Conservation (phyloP, 441 rosid genomes). For the Populus hybrid region DNA sequence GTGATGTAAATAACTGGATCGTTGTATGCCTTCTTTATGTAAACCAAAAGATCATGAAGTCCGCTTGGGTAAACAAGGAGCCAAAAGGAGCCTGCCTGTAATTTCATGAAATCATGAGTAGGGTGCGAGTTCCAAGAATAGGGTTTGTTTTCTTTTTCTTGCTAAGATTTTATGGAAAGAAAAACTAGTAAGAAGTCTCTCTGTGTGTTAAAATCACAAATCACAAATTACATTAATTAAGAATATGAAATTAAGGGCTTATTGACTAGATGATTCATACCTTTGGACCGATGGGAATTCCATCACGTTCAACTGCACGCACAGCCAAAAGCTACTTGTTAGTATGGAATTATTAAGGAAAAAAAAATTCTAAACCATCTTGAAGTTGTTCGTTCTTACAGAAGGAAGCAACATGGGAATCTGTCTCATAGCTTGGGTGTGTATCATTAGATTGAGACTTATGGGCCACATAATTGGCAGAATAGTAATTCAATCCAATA, state of each 20-base stretch:
- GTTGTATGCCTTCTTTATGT: conserved; percentile 2
- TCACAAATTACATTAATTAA: not conserved
- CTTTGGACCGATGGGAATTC: conserved; percentile 11
- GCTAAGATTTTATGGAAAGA: too few species aligned
- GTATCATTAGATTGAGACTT: not conserved
- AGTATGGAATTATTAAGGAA: not conserved
- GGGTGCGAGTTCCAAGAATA: too few species aligned
- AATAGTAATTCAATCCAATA: too few species aligned
- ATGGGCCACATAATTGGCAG: too few species aligned
- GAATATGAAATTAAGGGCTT: not conserved
- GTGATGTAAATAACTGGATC: conserved; percentile 14
- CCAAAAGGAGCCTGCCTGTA: conserved; percentile 13
- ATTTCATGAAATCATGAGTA: not conserved
- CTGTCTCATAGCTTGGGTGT: not conserved
- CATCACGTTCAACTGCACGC: conserved; percentile 13
- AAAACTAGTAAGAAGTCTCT: not conserved
- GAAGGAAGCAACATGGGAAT: not conserved
- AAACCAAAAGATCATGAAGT: conserved; percentile 1
- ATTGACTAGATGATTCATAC: not conserved
- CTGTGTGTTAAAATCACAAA: not conserved
- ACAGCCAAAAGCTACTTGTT: not conserved
- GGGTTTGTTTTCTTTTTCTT: too few species aligned
- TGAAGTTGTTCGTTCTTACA: not conserved
- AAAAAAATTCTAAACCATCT: not conserved
- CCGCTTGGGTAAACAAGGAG: conserved; percentile 11